These are phyloP conservation scores for Talaromyces funiculosus DNA, from an alignment of 2,329 filamentous ascomycete species.

Conservation along the genomic window DNA sequence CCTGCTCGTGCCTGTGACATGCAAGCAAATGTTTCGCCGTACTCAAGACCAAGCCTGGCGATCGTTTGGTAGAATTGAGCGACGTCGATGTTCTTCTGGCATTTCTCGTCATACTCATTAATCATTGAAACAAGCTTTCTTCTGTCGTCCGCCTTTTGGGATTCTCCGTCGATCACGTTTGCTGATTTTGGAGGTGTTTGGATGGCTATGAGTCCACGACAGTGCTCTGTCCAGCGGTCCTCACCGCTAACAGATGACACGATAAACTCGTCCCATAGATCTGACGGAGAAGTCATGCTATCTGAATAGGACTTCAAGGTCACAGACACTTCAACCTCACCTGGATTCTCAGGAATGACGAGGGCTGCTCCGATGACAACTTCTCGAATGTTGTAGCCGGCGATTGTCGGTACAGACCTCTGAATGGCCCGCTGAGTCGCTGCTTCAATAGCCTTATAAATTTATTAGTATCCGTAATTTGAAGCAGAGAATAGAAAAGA, in stretches of 20 bases:
- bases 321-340: not conserved
- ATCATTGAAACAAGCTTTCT: not conserved
- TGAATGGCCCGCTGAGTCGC: not conserved
- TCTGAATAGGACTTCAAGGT: not conserved
- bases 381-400: conserved; percentile 14
- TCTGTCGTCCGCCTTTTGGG: not conserved
- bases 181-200: not conserved
- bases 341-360: conserved; percentile 11
- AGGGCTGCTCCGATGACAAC: conserved; percentile 11
- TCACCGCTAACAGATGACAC: conserved; percentile 21
- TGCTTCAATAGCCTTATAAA: conserved; percentile 24
- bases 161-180: conserved; percentile 8
- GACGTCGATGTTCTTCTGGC: conserved; percentile 16
- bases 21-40: conserved; percentile 25
- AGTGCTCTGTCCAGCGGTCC: conserved; percentile 23
- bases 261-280: conserved; percentile 17
- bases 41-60: conserved; percentile 22
- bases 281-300: not conserved
- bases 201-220: conserved; percentile 15
- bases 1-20: not conserved
- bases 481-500: not conserved
- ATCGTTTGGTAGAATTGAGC: conserved; percentile 23
- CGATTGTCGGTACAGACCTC: not conserved
- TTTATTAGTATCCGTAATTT: not conserved
- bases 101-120: not conserved